Percentiles rank a stretch among this genome's conserved stretches.
Evolutionary conservation across 2,329 filamentous ascomycete species (phyloP).

Genomic region (Curvularia sp.): DNA sequence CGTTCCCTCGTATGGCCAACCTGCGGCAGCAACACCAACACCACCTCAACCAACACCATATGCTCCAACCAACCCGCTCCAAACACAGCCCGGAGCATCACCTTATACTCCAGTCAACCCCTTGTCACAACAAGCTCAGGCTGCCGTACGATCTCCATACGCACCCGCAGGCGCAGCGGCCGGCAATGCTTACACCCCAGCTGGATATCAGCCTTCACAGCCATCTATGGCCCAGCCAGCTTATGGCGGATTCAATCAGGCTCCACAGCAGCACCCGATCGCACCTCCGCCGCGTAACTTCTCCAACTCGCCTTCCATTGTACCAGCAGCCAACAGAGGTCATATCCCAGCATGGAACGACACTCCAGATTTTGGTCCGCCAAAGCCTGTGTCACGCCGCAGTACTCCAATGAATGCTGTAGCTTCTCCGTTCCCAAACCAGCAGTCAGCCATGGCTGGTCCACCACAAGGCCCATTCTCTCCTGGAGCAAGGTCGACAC

Average conservation of each 20-base stretch:
- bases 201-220: conserved; percentile 62
- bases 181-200: conserved; percentile 54
- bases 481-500: conserved; percentile 66
- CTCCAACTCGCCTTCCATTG: conserved; percentile 67
- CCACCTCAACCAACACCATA: conserved; percentile 32
- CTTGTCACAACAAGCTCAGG: conserved; percentile 39
- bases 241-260: conserved; percentile 58
- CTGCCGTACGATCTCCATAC: conserved; percentile 30
- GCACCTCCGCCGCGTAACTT: conserved; percentile 70
- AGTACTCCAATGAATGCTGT: conserved; percentile 76
- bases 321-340: conserved; percentile 71
- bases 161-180: conserved; percentile 15
- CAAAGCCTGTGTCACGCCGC: conserved; percentile 74
- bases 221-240: conserved; percentile 38
- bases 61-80: conserved; percentile 38
- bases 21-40: conserved; percentile 25
- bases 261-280: conserved; percentile 53
- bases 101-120: conserved; percentile 38
- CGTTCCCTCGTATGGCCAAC: conserved; percentile 45
- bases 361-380: conserved; percentile 75
- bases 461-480: conserved; percentile 67
- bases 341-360: conserved; percentile 92
- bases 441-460: conserved; percentile 60
- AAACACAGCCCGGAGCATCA: conserved; percentile 32
- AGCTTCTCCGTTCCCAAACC: conserved; percentile 75